A percentile compares a stretch with the other conserved stretches of the same genome.
Conservation (phyloP, 768 basidiomycete species). For the Trametes cinnabarina region DNA sequence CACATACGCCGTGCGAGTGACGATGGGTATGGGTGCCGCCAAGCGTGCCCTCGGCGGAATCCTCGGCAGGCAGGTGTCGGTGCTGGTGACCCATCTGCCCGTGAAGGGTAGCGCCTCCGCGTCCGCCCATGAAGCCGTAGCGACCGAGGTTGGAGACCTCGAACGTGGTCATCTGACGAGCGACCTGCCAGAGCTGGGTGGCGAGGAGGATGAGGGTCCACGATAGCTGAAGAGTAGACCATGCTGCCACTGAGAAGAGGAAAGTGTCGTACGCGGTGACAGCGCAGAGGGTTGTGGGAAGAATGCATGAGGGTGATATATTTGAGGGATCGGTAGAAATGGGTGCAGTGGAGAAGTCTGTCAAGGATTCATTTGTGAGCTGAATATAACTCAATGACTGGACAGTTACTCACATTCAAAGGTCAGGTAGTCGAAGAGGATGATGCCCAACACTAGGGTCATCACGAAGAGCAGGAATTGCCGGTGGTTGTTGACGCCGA, state of each 20-base stretch:
- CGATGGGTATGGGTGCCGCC: conserved; percentile 37
- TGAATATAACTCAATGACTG: too few relatives aligned
- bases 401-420: conserved; percentile 63
- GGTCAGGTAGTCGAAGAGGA: conserved; percentile 79
- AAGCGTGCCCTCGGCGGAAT: conserved; percentile 46
- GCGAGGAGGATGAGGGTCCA: conserved; percentile 90
- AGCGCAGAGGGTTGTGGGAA: conserved; percentile 68
- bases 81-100: conserved; percentile 83
- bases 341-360: conserved; percentile 55
- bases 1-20: conserved; percentile 38
- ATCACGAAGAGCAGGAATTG: conserved; percentile 94
- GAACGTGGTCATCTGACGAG: conserved; percentile 91
- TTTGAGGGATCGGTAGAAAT: conserved; percentile 35
- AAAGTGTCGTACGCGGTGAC: conserved; percentile 75
- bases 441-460: conserved; percentile 79
- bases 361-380: background rate
- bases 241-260: conserved; percentile 75
- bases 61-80: conserved; percentile 28
- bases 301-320: conserved; percentile 61
- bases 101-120: conserved; percentile 63
- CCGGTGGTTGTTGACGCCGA: conserved; percentile 91
- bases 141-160: conserved; percentile 95
- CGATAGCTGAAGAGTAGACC: conserved; percentile 91
- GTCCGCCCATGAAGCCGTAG: conserved; percentile 96
- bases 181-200: conserved; percentile 89